Evolutionary conservation across 768 basidiomycete species (phyloP).

Genomic region (Roridomyces roridus): DNA sequence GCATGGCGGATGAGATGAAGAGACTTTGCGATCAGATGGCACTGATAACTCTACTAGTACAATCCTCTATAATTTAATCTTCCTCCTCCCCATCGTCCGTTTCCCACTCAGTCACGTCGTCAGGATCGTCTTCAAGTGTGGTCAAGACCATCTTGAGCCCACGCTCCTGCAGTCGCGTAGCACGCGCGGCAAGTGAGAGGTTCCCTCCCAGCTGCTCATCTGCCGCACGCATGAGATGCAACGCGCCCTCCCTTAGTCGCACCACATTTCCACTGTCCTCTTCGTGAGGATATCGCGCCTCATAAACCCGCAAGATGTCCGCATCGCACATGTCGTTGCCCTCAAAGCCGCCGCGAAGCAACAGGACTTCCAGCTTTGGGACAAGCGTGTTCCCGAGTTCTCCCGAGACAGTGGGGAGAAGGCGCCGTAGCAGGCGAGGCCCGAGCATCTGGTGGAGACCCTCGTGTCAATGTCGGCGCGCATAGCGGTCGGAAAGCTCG

Average conservation of each 20-base stretch:
- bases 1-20: conserved; percentile 1
- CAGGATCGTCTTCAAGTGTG: conserved; percentile 1
- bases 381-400: not conserved
- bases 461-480: not conserved
- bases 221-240: conserved; percentile 8
- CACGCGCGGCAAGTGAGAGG: conserved; percentile 1
- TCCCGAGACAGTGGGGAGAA: not conserved
- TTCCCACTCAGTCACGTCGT: not conserved
- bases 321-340: conserved; percentile 9
- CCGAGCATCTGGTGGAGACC: conserved; percentile 1
- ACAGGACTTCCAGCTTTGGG: conserved; percentile 4
- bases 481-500: conserved; percentile 4
- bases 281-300: not conserved
- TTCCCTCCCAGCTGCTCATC: not conserved
- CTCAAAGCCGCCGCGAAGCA: conserved; percentile 11
- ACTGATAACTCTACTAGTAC: too few species aligned
- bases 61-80: too few species aligned
- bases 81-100: not conserved
- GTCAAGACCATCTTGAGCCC: conserved; percentile 6
- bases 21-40: too few species aligned
- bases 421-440: not conserved
- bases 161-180: not conserved
- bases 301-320: conserved; percentile 7
- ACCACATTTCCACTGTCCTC: not conserved
- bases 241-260: not conserved